Base-by-base conservation (phyloP, 768 basidiomycete genomes). In the Collybia nuda region DNA sequence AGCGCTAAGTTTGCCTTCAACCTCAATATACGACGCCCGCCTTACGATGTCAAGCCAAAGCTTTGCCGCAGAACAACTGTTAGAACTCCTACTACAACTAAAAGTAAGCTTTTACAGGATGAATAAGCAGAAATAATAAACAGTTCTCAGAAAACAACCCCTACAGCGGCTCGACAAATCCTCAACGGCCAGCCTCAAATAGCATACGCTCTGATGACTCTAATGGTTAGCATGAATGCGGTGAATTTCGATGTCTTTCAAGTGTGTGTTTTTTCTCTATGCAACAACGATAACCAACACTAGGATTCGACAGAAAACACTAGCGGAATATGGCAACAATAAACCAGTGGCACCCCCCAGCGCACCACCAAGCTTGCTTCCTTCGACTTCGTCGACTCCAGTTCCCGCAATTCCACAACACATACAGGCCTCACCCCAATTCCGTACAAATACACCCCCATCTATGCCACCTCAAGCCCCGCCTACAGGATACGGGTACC, bases 151-250 rank as follows among this genome's bases (percentile, higher is more conserved):
- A 86, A 86, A 81, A 86, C 88, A 1, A 85, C 86, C 0, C 84
- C 87, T 23, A 78, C 78, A 21, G 82, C 86, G 23, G 88, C 87
- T 2, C 75, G 79, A 17, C 72, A 75, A 26, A 87, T 91, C 58
- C 73, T 91, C 38, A 85, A 86, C 56, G 74, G 76, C 14, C 86
- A 88, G 53, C 88, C 88, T 0, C 82, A 84, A 46, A 88, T 91
- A 49, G 82, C 88, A 0, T 90, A 88, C 64, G 86, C 85, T 1
- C 71, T 91, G 0, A 86, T 91, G 51, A 77, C 78, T 0, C 78
- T 90, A 32, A 88, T 90, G 87, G 87, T 89, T 18, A 81, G 80
- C 49, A 81, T 90, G 69, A 83, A 85, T 49, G 86, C 85, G 0
- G 75, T 90, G 32, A 82, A 89, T 44, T 74, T 87, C 42, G 84